Evolutionary conservation across 164 flowering plant genomes (phyloP), one percentile per base, ranked within the genome.

Genomic region (Saururus chinensis): DNA sequence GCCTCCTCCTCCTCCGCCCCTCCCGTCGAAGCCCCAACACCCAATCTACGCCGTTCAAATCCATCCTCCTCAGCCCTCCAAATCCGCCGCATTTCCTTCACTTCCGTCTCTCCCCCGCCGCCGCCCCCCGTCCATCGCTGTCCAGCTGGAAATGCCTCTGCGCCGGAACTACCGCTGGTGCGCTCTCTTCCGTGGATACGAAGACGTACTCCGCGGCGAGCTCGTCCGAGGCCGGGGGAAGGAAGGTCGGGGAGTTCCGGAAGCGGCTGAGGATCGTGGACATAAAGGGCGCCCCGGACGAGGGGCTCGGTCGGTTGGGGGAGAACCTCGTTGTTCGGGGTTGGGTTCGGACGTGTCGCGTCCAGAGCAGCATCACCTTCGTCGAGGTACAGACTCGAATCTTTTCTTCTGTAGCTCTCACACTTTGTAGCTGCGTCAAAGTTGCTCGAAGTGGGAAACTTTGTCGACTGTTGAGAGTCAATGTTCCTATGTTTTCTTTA

Each of bases 331-430:
- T 75, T 9, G 85, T 91, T 5, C 76, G 60, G 63, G 99, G 99
- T 14, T 93, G 99, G 99, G 99, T 93, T 37, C 76, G 99, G 60
- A 90, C 97, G 7, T 77, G 87, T 52, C 81, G 98, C 22, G 79
- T 64, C 30, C 98, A 92, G 79, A 84, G 96, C 65, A 87, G 83
- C 60, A 76, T 89, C 16, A 84, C 96, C 0, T 93, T 93, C 66
- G 71, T 92, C 17, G 93, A 89, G 95, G 98, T 86, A 25, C 45
- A 58, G 7, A 12, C 17, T 23, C 19, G 14, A 20, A 6, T 41
- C 19, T 59, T 42, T 21, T 14, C 22, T 66, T n/a, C n/a, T n/a
- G n/a, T n/a, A n/a, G n/a, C n/a, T n/a, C n/a, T n/a, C n/a, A n/a
- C n/a, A n/a, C n/a, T n/a, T n/a, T n/a, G n/a, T n/a, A n/a, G n/a